Base-by-base conservation (phyloP, 129 eudicot species). In the Erigeron canadensis region DNA sequence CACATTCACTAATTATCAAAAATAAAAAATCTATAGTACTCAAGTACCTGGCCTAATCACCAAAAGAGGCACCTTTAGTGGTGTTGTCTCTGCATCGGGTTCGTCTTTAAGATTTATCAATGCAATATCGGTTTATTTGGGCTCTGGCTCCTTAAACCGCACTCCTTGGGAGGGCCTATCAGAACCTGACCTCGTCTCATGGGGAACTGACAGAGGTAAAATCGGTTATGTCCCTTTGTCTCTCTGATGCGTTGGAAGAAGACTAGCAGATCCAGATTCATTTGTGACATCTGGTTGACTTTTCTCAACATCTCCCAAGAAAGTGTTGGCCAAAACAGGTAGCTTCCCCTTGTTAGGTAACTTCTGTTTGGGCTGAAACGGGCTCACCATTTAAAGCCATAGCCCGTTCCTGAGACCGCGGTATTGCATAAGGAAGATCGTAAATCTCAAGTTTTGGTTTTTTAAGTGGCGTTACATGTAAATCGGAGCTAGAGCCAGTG, bases 31-130 rank as follows among this genome's bases (percentile, higher is more conserved):
- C n/a, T 65, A 34, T 4, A 5, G 38, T 28, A 28, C 34, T 28
- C 34, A 76, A 53, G 23, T 82, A 87, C 87, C 89, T 10, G 86
- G 81, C 43, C 50, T 81, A 42, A 75, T 78, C 37, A 87, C 84
- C 34, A 81, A 72, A 80, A 75, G 65, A 57, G 87, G 76, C 28
- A n/a, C 47, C 67, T 63, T 18, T n/a, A 13, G 48, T 28, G 85
- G 68, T 42, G 83, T 42, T 67, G 86, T 10, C 73, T 82, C 86
- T 60, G 91, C 80, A 65, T 71, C 62, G 11, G 96, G 93, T 70
- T 86, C 96, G 8, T 86, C 93, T 81, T 89, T 89, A 18, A 92
- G 96, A 75, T 80, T 76, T 75, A 84, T 71, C 63, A 88, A 74
- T n/a, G 77, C 69, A 70, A 9, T 72, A 71, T 46, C 12, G 17